Conservation (phyloP, 1,284 basidiomycete genomes). For the Papiliotrema fonsecae region DNA sequence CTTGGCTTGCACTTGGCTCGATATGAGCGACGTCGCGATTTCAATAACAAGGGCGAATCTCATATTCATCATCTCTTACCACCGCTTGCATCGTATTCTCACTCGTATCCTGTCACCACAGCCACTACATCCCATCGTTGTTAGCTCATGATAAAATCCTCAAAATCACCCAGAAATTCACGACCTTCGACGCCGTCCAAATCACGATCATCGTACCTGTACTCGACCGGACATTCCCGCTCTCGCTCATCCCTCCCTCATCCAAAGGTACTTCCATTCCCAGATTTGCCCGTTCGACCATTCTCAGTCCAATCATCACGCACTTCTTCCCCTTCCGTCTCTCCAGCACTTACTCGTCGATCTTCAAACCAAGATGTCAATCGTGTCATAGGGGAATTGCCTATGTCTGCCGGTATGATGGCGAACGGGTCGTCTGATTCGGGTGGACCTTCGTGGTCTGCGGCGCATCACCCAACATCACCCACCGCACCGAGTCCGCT, state of each 20-base stretch:
- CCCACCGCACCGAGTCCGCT: too few species aligned
- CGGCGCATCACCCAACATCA: background rate
- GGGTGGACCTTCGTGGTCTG: background rate
- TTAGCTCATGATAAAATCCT: too few species aligned
- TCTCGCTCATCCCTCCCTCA: conserved; percentile 1
- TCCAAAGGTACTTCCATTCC: conserved; percentile 5
- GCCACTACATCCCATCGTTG: too few species aligned
- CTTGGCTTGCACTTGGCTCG: too few species aligned
- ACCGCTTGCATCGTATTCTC: too few species aligned
- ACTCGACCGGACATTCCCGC: background rate
- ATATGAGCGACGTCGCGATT: too few species aligned
- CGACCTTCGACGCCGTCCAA: too few species aligned
- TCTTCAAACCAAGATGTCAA: conserved; percentile 4
- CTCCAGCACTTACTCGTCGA: background rate
- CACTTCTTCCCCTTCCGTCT: background rate
- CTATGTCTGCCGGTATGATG: background rate
- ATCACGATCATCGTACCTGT: background rate
- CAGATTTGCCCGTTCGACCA: conserved; percentile 3
- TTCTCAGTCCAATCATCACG: background rate
- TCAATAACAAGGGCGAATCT: too few species aligned
- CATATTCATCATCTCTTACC: too few species aligned
- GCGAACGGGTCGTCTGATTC: too few species aligned
- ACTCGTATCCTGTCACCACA: too few species aligned
- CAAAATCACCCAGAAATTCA: too few species aligned
- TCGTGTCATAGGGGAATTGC: background rate